A percentile compares a stretch with the other conserved stretches of the same genome.
These are phyloP conservation scores for Fusarium sp. DNA, from an alignment of 2,329 filamentous ascomycete species.

Conservation along the genomic window DNA sequence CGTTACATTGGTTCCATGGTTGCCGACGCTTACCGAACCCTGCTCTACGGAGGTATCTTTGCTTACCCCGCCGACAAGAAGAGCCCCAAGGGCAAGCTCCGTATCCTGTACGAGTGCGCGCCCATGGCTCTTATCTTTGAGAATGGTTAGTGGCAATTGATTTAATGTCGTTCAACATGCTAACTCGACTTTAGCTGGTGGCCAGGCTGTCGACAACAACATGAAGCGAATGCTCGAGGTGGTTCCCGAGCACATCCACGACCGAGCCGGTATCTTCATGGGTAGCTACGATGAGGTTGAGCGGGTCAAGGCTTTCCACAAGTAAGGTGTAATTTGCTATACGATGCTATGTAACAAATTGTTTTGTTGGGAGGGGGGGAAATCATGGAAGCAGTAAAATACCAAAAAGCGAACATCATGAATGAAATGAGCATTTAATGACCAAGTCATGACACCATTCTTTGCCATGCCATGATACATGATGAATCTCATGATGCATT, in stretches of 20 bases:
- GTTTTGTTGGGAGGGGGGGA: slow-evolving; percentile 20
- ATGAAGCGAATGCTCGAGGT: slow-evolving; percentile 93
- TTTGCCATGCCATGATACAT: slow-evolving; percentile 24
- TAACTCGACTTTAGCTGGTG: slow-evolving; percentile 74
- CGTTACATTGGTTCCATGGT: slow-evolving; percentile 99
- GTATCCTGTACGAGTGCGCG: slow-evolving; percentile 97
- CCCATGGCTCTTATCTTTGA: slow-evolving; percentile 99
- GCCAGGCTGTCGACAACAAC: slow-evolving; percentile 89
- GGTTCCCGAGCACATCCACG: slow-evolving; percentile 92
- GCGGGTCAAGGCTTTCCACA: slow-evolving; percentile 90
- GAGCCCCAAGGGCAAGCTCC: slow-evolving; percentile 96
- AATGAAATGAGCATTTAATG: slow-evolving; percentile 45
- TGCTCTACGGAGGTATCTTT: slow-evolving; percentile 96
- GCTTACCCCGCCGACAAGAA: slow-evolving; percentile 98
- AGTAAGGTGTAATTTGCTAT: slow-evolving; percentile 29
- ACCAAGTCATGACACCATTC: slow-evolving; percentile 31
- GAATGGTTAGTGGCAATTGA: slow-evolving; percentile 75
- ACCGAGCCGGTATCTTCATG: slow-evolving; percentile 95
- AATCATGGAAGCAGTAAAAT: slow-evolving; percentile 38
- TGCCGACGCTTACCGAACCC: slow-evolving; percentile 94
- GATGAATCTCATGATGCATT: slow-evolving; percentile 25
- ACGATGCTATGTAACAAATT: slow-evolving; percentile 7
- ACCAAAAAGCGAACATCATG: slow-evolving; percentile 39
- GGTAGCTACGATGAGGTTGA: slow-evolving; percentile 95
- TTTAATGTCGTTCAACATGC: slow-evolving; percentile 10